A percentile compares a stretch with the other conserved stretches of the same genome.
Evolutionary conservation across 1,284 basidiomycete genomes (phyloP).

Genomic region (Pholiota adiposa): DNA sequence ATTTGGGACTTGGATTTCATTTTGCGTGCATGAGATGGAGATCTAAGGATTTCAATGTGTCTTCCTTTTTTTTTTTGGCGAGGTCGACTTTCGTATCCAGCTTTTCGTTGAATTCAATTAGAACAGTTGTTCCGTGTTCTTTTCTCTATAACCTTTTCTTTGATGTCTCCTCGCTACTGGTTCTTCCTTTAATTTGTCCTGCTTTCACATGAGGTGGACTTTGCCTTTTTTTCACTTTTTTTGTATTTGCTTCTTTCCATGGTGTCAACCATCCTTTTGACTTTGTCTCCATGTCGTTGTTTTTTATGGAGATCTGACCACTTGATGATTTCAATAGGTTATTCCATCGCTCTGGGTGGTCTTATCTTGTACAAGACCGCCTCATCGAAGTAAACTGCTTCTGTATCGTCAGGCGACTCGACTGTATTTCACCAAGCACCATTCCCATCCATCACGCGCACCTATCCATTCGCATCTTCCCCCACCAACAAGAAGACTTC

Average conservation of each 20-base stretch:
- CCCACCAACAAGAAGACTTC: too few relatives aligned
- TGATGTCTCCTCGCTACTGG: not conserved
- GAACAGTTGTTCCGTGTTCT: not conserved
- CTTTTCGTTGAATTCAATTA: not conserved
- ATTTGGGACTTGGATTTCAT: not conserved
- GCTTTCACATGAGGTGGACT: not conserved
- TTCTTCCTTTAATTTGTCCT: not conserved
- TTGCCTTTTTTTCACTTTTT: not conserved
- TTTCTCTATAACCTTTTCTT: not conserved
- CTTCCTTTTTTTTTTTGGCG: not conserved
- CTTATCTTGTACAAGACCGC: slow-evolving; percentile 80
- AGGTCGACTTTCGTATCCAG: not conserved
- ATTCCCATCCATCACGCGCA: not conserved
- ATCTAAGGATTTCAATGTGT: not conserved
- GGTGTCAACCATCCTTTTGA: not conserved
- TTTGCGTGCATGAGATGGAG: not conserved
- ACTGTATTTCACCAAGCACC: not conserved
- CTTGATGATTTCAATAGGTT: slow-evolving; percentile 48
- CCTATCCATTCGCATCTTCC: not conserved
- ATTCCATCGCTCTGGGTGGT: slow-evolving; percentile 82
- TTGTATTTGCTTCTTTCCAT: not conserved
- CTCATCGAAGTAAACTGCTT: slow-evolving; percentile 10
- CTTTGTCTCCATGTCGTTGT: slow-evolving; percentile 3
- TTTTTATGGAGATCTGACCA: slow-evolving; percentile 1
- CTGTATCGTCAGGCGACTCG: not conserved